Evolutionary conservation across 2,329 filamentous ascomycete species (phyloP).

Genomic region (Aspergillus viridinutans): DNA sequence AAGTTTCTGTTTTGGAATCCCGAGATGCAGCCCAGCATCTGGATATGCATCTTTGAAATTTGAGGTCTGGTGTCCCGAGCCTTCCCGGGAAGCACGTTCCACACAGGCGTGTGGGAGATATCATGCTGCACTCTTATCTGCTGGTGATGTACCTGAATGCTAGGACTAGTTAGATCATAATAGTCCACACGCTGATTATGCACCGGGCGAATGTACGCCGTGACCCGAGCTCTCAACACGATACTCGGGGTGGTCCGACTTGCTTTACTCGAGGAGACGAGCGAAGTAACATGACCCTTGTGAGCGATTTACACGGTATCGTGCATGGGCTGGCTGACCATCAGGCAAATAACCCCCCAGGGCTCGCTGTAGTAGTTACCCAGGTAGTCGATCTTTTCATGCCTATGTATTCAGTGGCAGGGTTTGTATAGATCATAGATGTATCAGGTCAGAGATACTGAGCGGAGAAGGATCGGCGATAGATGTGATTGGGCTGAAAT

Average conservation of each 20-base stretch:
- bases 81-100: not conserved
- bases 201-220: not conserved
- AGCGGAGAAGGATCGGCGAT: not conserved
- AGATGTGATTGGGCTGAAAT: constrained; percentile 10
- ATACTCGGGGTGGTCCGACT: not conserved
- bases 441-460: not conserved
- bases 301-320: not conserved
- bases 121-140: not conserved
- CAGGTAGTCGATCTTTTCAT: not conserved
- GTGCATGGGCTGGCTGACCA: not conserved
- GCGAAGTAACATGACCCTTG: not conserved
- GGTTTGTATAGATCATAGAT: not conserved
- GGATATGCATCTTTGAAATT: not conserved
- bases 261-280: not conserved
- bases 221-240: not conserved
- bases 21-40: no score
- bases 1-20: no score
- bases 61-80: not conserved
- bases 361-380: not conserved
- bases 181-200: not conserved
- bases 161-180: not conserved
- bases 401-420: not conserved
- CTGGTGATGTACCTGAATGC: not conserved
- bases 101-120: not conserved
- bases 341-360: not conserved